A percentile compares a stretch with the other conserved stretches of the same genome.
Evolutionary conservation across 805 yeast species (phyloP).

Genomic region (Starmerella apis): DNA sequence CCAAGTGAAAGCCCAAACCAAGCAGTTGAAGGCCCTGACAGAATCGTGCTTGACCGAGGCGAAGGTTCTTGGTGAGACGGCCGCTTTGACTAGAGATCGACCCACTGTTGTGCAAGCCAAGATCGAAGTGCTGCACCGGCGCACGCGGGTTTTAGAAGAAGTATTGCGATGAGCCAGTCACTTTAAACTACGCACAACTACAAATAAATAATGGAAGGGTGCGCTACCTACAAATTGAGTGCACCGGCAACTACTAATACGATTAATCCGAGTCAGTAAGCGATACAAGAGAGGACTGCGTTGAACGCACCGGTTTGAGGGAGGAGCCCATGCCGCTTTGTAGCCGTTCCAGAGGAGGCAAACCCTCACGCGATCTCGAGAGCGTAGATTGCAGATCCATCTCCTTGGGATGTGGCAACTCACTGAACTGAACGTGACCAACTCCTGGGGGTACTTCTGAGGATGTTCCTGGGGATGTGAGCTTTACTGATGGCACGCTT

Average conservation of each 20-base stretch:
- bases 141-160: slow-evolving; percentile 51
- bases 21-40: slow-evolving; percentile 12
- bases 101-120: slow-evolving; percentile 24
- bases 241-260: neutral
- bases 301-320: slow-evolving; percentile 24
- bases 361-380: neutral
- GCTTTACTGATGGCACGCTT: neutral
- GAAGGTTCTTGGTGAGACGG: neutral
- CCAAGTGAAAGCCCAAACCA: slow-evolving; percentile 16
- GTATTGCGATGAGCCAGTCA: neutral
- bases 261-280: slow-evolving; percentile 25
- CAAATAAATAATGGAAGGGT: slow-evolving; percentile 5
- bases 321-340: slow-evolving; percentile 18
- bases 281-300: slow-evolving; percentile 24
- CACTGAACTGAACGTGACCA: slow-evolving; percentile 20
- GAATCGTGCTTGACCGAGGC: slow-evolving; percentile 7
- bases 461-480: neutral
- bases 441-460: too few species aligned
- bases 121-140: slow-evolving; percentile 63
- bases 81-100: neutral
- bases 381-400: neutral
- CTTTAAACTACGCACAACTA: too few species aligned
- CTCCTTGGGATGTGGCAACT: slow-evolving; percentile 21
- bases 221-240: neutral
- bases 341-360: slow-evolving; percentile 22